These are phyloP conservation scores for Bocquillonia castaneifolia DNA, from an alignment of 441 rosid species.

Conservation along the genomic window DNA sequence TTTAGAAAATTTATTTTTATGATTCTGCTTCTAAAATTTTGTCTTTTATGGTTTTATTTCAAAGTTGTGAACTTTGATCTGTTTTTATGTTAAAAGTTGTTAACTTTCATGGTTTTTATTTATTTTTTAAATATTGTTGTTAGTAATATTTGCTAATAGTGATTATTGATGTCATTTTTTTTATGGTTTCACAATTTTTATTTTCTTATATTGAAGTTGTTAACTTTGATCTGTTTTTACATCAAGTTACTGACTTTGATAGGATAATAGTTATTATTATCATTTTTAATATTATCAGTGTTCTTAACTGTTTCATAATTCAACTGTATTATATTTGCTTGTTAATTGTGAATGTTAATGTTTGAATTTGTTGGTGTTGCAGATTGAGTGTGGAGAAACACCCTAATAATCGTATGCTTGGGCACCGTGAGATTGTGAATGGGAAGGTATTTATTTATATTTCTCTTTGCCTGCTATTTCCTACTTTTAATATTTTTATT, in stretches of 20 bases:
- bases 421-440: slow-evolving; percentile 58
- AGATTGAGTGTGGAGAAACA: slow-evolving; percentile 72
- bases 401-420: slow-evolving; percentile 82
- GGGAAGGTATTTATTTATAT: slow-evolving; percentile 53
- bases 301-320: background rate
- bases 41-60: too few species aligned
- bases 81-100: too few species aligned
- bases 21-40: background rate
- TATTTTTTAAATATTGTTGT: too few species aligned
- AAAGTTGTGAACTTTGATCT: too few species aligned
- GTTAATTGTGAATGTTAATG: background rate
- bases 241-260: background rate
- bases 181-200: background rate
- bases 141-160: too few species aligned
- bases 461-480: background rate
- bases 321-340: too few species aligned
- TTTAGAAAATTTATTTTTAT: background rate
- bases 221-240: background rate
- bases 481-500: background rate
- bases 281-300: background rate
- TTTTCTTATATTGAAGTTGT: background rate
- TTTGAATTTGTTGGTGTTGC: slow-evolving; percentile 20
- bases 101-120: too few species aligned
- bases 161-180: too few species aligned
- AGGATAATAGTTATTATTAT: too few species aligned